Evolutionary conservation across 2,329 filamentous ascomycete species (phyloP), one percentile per base, ranked within the genome.

Genomic region (Ascochyta clinopodiicola): DNA sequence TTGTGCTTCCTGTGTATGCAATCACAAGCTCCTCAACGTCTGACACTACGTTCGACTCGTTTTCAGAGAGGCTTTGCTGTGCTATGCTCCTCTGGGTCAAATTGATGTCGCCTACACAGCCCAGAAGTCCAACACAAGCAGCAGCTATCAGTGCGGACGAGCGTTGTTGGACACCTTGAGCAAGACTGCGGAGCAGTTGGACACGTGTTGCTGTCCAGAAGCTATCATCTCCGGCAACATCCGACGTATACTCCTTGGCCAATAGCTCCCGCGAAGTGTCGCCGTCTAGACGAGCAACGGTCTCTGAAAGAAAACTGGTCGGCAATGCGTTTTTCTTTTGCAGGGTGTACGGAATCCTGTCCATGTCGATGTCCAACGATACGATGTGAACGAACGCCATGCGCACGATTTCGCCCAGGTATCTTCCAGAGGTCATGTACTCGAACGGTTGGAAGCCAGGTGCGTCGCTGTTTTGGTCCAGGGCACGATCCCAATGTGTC

Each of bases 371-470:
- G 4, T 63, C 57, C n/a, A 57, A 44, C 8, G 49, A 39, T 5
- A 50, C 42, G 51, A 89, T 88, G 67, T 91, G 87, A 36, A 87
- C 74, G 49, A 92, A 80, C 58, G 90, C 85, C 51, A 92, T 79
- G 24, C 90, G 86, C 22, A 88, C 87, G 10, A 93, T 83, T 74
- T 93, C 90, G 45, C 90, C 90, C 4, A 93, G 81, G 69, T 93
- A 93, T 36, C 90, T 82, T 2, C 90, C 90, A 2, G 89, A 85
- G 0, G 89, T 92, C 88, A 94, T 91, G 75, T 93, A 94, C 70
- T 95, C 91, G 19, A 94, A 84, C 0, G 90, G 90, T 62, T 94
- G 90, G 64, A 94, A 92, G 0, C 90, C 90, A 0, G 90, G 88
- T 6, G 79, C 80, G 64, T 91, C 87, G 63, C 87, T 88, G 40